Percentiles rank a stretch among this genome's conserved stretches.
These are phyloP conservation scores for Artomyces pyxidatus DNA, from an alignment of 768 basidiomycete species.

Conservation along the genomic window DNA sequence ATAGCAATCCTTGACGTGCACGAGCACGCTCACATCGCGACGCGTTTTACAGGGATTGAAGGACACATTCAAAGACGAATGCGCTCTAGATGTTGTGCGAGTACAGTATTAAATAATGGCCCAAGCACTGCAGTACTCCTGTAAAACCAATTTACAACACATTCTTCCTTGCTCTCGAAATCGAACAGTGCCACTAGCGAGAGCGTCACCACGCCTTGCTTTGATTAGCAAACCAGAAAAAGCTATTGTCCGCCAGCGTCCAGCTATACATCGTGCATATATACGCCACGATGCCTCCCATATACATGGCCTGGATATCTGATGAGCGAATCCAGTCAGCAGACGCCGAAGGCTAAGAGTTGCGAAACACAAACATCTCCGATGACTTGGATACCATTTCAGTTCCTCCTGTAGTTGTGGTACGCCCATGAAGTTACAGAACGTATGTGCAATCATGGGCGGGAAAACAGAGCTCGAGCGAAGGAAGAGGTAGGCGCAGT, in stretches of 20 bases:
- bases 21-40: too few relatives aligned
- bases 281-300: slow-evolving; percentile 54
- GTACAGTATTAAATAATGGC: too few relatives aligned
- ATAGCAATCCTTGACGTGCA: too few relatives aligned
- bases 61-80: too few relatives aligned
- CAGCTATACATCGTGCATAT: slow-evolving; percentile 41
- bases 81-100: too few relatives aligned
- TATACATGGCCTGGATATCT: slow-evolving; percentile 52
- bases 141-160: too few relatives aligned
- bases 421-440: slow-evolving; percentile 93
- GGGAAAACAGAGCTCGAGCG: slow-evolving; percentile 79
- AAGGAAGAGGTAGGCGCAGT: slow-evolving; percentile 78
- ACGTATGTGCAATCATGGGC: slow-evolving; percentile 72
- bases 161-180: too few relatives aligned
- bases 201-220: not conserved
- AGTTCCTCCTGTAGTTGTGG: slow-evolving; percentile 61
- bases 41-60: too few relatives aligned
- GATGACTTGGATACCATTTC: slow-evolving; percentile 39
- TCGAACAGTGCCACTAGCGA: too few relatives aligned
- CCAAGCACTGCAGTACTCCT: too few relatives aligned
- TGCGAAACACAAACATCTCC: slow-evolving; percentile 35
- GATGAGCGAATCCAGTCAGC: slow-evolving; percentile 7
- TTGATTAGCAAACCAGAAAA: slow-evolving; percentile 32
- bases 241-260: slow-evolving; percentile 32
- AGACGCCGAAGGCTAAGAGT: slow-evolving; percentile 6